Evolutionary conservation across 805 yeast genomes (phyloP).

Genomic region (Grigorovia yakushimaensis): DNA sequence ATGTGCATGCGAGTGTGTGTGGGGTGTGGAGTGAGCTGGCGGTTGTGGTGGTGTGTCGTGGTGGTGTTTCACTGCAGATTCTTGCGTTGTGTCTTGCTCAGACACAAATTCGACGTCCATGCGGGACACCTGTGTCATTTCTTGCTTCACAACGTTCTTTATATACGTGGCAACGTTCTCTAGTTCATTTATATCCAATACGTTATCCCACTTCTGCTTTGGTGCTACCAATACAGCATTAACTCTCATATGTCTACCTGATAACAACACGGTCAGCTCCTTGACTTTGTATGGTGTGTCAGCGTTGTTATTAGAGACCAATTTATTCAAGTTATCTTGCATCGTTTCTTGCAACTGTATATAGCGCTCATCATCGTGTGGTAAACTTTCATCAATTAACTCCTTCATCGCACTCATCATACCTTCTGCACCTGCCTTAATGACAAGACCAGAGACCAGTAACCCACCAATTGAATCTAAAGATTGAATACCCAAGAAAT

Average conservation of each 20-base stretch:
- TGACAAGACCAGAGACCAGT: constrained; percentile 69
- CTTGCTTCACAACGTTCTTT: constrained; percentile 27
- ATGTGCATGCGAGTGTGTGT: constrained; percentile 1
- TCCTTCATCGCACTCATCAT: constrained; percentile 62
- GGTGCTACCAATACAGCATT: constrained; percentile 32
- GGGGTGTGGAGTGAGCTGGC: background rate
- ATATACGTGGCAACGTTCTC: constrained; percentile 34
- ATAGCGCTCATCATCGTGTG: constrained; percentile 42
- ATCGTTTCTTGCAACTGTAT: constrained; percentile 33
- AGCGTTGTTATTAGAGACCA: constrained; percentile 35
- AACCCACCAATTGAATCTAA: constrained; percentile 90
- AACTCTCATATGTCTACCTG: constrained; percentile 47
- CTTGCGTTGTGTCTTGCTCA: constrained; percentile 9
- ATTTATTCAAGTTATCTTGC: constrained; percentile 24
- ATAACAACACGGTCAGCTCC: constrained; percentile 39
- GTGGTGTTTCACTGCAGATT: too few relatives aligned
- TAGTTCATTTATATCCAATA: constrained; percentile 32
- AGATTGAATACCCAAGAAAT: constrained; percentile 68
- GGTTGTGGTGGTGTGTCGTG: too few relatives aligned
- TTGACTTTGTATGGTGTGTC: constrained; percentile 31
- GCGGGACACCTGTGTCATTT: constrained; percentile 36
- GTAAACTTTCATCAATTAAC: constrained; percentile 63
- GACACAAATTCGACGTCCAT: constrained; percentile 34
- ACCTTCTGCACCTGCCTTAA: constrained; percentile 77
- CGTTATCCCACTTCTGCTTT: constrained; percentile 37